Evolutionary conservation across 2,329 filamentous ascomycete species (phyloP), one percentile per base, ranked within the genome.

Genomic region (Cadophora sp.): DNA sequence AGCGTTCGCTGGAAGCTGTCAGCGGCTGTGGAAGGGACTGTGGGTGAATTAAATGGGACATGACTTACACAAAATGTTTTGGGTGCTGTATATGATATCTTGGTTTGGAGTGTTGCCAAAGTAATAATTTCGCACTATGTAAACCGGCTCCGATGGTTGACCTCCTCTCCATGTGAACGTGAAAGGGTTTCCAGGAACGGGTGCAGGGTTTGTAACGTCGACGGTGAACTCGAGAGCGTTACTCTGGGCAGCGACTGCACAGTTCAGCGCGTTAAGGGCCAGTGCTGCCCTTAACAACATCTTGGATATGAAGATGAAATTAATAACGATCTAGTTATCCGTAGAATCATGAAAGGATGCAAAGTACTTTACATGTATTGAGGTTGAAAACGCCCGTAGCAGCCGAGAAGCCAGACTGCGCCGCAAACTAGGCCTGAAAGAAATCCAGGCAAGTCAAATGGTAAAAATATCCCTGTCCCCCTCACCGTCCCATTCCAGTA

Each of bases 131-230:
- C 68, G 56, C 30, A 64, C 45, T 24, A 66, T 70, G 50, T 68
- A 70, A 6, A 70, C 64, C 22, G 56, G 48, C 58, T 65, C 68
- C 3, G 20, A 65, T 20, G 59, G 6, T 14, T 68, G 51, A 30
- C 66, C 62, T 62, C 68, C 68, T 14, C 60, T 70, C 68, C 66
- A 70, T 7, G 66, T 70, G 61, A 70, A 30, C 11, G 56, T 65
- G 47, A 66, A 70, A 16, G 63, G 66, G 30, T 66, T 16, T 8
- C 66, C 68, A 14, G 68, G 68, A 16, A 68, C 56, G 16, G 64
- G 68, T 22, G 66, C 55, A 11, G 64, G 66, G 18, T 53, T 16
- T 18, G 64, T 55, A 36, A 68, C 55, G 22, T 45, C 41, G 60
- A 60, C 60, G 4, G 68, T 68, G 41, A 70, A 68, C 16, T 33